phyloP scores from a whole-genome alignment of 352 stramenopile genomes.

The Phytophthora sp. region DNA sequence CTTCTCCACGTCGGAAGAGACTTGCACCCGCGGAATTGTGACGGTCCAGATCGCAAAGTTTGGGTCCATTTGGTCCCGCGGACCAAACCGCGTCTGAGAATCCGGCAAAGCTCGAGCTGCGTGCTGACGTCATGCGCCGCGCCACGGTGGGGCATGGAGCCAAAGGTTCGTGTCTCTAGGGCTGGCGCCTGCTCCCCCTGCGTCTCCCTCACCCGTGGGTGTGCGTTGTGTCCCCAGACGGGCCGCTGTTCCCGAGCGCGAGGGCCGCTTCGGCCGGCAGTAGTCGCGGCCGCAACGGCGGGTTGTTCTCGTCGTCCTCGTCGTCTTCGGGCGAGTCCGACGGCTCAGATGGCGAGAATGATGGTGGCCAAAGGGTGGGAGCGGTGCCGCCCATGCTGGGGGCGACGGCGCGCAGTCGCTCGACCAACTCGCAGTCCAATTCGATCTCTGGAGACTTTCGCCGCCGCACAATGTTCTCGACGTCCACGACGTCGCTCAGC shows the following conservation, averaged over 20 bases:
- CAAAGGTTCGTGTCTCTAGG: slow-evolving; percentile 20
- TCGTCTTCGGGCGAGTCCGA: slow-evolving; percentile 36
- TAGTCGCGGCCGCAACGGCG: slow-evolving; percentile 36
- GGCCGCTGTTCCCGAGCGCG: slow-evolving; percentile 19
- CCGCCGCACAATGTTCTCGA: slow-evolving; percentile 53
- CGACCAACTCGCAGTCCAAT: slow-evolving; percentile 32
- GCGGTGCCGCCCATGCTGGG: slow-evolving; percentile 19
- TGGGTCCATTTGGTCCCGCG: neutral
- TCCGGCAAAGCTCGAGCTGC: slow-evolving; percentile 11
- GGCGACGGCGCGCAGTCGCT: slow-evolving; percentile 24
- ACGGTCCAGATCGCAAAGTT: neutral
- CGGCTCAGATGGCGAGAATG: slow-evolving; percentile 22
- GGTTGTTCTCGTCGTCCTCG: slow-evolving; percentile 47
- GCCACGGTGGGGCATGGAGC: slow-evolving; percentile 18
- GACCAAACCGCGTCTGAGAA: slow-evolving; percentile 30
- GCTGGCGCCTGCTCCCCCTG: neutral
- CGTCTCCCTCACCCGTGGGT: neutral
- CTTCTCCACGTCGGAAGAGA: slow-evolving; percentile 16
- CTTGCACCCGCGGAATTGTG: neutral
- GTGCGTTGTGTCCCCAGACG: slow-evolving; percentile 16
- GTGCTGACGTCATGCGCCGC: slow-evolving; percentile 40
- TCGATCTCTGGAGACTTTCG: slow-evolving; percentile 21
- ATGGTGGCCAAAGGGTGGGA: slow-evolving; percentile 8
- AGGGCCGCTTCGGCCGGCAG: slow-evolving; percentile 12
- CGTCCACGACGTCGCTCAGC: slow-evolving; percentile 27